These are phyloP conservation scores for Diaporthe eres DNA, from an alignment of 2,329 filamentous ascomycete species.

Conservation along the genomic window DNA sequence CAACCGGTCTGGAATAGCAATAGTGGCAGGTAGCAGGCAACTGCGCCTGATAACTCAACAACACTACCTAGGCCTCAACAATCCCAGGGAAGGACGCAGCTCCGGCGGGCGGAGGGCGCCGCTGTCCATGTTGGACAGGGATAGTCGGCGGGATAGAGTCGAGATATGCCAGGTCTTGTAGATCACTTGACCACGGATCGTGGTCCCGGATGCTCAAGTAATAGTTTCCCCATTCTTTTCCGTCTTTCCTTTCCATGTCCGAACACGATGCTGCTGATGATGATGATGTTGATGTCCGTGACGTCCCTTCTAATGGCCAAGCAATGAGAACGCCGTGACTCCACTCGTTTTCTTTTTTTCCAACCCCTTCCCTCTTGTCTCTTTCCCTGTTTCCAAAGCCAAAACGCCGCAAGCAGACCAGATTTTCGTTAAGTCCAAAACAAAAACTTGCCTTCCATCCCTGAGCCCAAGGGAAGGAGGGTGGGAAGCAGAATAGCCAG, in stretches of 20 bases:
- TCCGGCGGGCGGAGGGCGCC: conserved; percentile 4
- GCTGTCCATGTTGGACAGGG: not conserved
- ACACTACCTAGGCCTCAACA: conserved; percentile 14
- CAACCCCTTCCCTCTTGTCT: not conserved
- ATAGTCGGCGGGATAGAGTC: not conserved
- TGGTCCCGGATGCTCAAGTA: not conserved
- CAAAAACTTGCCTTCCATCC: too few relatives aligned
- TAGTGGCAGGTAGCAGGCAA: not conserved
- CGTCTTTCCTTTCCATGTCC: not conserved
- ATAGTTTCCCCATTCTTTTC: not conserved
- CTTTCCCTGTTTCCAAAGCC: not conserved
- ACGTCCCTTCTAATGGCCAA: not conserved
- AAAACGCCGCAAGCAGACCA: conserved; percentile 13
- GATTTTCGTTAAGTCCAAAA: not conserved
- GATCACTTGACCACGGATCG: not conserved
- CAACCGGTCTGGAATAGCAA: conserved; percentile 5
- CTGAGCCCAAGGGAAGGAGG: not conserved
- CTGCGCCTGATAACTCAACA: conserved; percentile 1
- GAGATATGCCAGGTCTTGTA: conserved; percentile 14
- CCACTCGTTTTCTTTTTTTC: not conserved
- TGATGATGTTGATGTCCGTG: not conserved
- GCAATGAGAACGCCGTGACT: conserved; percentile 12
- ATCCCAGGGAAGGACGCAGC: not conserved
- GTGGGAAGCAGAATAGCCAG: not conserved
- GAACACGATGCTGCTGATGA: not conserved